phyloP scores from a whole-genome alignment of 1,284 basidiomycete species.

The Tremellales sp. region DNA sequence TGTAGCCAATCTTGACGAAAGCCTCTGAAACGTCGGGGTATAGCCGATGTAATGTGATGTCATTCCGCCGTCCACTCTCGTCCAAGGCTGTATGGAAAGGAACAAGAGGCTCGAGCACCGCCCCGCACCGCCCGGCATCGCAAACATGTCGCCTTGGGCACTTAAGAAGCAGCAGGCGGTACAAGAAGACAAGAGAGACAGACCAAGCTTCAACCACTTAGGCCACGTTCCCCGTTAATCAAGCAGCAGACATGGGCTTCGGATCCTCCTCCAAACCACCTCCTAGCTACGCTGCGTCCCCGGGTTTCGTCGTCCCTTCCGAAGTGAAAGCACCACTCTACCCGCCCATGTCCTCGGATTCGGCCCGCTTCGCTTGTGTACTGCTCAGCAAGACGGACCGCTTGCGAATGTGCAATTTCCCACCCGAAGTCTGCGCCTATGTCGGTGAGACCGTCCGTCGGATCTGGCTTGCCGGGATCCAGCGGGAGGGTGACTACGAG shows the following conservation, averaged over 20 bases:
- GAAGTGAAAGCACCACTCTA: not conserved
- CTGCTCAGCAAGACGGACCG: constrained; percentile 23
- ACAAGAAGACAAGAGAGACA: too few species aligned
- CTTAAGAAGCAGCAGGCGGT: too few species aligned
- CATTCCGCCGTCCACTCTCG: too few species aligned
- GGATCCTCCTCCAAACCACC: constrained; percentile 1
- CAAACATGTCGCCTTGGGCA: too few species aligned
- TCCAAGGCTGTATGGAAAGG: too few species aligned
- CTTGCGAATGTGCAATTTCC: constrained; percentile 25
- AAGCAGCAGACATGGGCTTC: constrained; percentile 1
- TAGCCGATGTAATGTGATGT: too few species aligned
- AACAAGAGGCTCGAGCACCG: too few species aligned
- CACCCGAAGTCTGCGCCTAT: constrained; percentile 6
- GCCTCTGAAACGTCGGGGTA: too few species aligned
- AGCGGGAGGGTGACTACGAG: constrained; percentile 10
- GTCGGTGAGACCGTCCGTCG: constrained; percentile 26
- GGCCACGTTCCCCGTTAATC: too few species aligned
- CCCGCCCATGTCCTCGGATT: constrained; percentile 2
- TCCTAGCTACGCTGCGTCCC: not conserved
- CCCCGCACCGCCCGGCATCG: too few species aligned
- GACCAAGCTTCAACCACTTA: too few species aligned
- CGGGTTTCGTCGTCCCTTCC: not conserved
- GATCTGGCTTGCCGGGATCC: constrained; percentile 34
- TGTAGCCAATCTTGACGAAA: too few species aligned
- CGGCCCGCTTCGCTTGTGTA: constrained; percentile 25